Base-by-base conservation (phyloP, 306 rosid species). In the Cicer bijugum region DNA sequence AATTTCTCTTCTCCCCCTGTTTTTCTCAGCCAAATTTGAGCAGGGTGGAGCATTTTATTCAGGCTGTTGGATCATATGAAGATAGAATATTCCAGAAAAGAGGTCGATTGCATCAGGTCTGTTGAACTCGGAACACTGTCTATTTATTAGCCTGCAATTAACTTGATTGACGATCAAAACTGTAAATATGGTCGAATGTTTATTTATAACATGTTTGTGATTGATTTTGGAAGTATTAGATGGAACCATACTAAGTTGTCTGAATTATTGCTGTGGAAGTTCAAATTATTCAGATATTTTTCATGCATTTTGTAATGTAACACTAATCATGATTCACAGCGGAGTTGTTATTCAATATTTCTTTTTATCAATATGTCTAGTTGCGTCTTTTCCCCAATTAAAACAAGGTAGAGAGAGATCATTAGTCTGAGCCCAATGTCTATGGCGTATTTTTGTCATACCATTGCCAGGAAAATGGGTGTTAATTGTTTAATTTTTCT, bases 31-130 rank as follows among this genome's bases (percentile, higher is more conserved):
- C 95, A 47, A 85, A 89, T 83, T 84, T 95, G 82, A 85, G 76
- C 45, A 71, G 81, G 72, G 99, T 95, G 73, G 96, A 92, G 74
- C 92, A 84, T 71, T 95, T 91, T 79, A 95, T 95, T 84, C 97
- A 91, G 84, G 97, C 99, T 55, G 89, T 95, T 59, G 99, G 99
- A 74, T 78, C 92, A 56, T 90, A 82, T 46, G 99, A 95, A 77
- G 99, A 92, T 78, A 88, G 73, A 50, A 95, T 95, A 71, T 95
- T 95, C 80, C 97, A 88, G 82, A 95, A 92, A 86, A 88, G 99
- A 81, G 92, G 89, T 52, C 86, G 91, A 47, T 43, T 90, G 79
- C 91, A 95, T 77, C 96, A 88, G 99, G 99, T 95, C 51, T 77
- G 78, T 63, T 42, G 45, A 42, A 33, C 66, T 60, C 60, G 63